phyloP scores from a whole-genome alignment of 2,329 filamentous ascomycete species.

The Trichoderma gracile region DNA sequence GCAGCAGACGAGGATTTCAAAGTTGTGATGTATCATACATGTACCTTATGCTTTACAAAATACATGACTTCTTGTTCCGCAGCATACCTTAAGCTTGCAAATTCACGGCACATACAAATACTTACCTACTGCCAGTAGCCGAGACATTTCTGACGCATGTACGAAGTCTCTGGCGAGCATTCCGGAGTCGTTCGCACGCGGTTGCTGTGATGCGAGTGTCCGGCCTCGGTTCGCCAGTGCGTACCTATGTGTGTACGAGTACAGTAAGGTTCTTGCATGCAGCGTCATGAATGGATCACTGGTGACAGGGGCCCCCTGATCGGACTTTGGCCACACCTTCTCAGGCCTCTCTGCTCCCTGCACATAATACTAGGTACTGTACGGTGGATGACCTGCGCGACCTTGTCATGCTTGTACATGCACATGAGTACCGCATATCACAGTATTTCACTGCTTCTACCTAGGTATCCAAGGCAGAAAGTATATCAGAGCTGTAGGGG shows the following conservation, averaged over 20 bases:
- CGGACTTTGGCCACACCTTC: not conserved
- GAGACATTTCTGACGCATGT: not conserved
- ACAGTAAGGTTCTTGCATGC: not conserved
- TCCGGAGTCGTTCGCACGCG: not conserved
- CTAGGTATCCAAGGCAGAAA: too few species aligned
- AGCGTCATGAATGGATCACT: conserved; percentile 6
- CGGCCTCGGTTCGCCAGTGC: not conserved
- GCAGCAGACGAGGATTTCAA: too few species aligned
- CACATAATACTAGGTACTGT: not conserved
- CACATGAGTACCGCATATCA: not conserved
- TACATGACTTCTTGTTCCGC: not conserved
- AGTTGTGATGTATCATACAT: too few species aligned
- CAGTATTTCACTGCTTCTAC: too few species aligned
- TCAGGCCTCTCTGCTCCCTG: not conserved
- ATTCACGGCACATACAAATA: not conserved
- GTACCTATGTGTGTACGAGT: not conserved
- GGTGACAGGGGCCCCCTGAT: not conserved
- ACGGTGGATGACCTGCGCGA: not conserved
- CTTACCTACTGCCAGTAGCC: not conserved
- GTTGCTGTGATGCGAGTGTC: not conserved
- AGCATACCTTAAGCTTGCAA: too few species aligned
- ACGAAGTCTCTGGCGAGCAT: too few species aligned
- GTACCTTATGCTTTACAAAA: too few species aligned
- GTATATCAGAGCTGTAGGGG: not conserved
- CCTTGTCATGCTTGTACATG: not conserved